Evolutionary conservation across 106 monocot species (phyloP).

Genomic region (Dioscorea alata): DNA sequence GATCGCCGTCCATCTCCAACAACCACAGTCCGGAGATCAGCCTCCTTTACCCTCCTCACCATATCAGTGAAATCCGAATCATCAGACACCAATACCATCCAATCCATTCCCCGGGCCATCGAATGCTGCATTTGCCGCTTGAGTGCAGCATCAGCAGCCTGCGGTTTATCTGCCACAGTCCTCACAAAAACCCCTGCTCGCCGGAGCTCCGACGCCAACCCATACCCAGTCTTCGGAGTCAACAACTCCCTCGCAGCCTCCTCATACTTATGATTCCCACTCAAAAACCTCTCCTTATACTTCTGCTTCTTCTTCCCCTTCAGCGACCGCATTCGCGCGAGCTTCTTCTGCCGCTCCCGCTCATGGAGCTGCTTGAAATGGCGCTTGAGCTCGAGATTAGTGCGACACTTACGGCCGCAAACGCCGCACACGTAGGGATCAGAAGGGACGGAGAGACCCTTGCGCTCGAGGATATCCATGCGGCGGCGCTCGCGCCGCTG

Average conservation of each 20-base stretch:
- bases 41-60: constrained; percentile 56
- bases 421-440: constrained; percentile 69
- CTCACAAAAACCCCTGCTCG: constrained; percentile 80
- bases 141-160: constrained; percentile 81
- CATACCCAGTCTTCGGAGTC: constrained; percentile 63
- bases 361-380: constrained; percentile 88
- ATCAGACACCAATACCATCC: constrained; percentile 83
- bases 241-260: constrained; percentile 65
- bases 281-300: constrained; percentile 53
- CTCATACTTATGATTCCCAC: constrained; percentile 72
- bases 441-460: constrained; percentile 36
- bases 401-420: constrained; percentile 73
- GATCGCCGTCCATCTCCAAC: constrained; percentile 62
- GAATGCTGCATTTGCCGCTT: constrained; percentile 86
- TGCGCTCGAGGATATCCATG: constrained; percentile 58
- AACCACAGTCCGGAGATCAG: constrained; percentile 73
- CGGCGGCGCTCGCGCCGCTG: constrained; percentile 56
- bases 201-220: constrained; percentile 73
- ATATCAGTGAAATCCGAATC: constrained; percentile 87
- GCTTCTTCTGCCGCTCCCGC: constrained; percentile 88
- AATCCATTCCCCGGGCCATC: constrained; percentile 65
- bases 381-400: constrained; percentile 69
- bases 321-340: constrained; percentile 61
- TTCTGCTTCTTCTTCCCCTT: constrained; percentile 75
- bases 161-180: constrained; percentile 85